Evolutionary conservation across 371 early-diverging fungal species (phyloP).

Genomic region (Parasitella parasitica): DNA sequence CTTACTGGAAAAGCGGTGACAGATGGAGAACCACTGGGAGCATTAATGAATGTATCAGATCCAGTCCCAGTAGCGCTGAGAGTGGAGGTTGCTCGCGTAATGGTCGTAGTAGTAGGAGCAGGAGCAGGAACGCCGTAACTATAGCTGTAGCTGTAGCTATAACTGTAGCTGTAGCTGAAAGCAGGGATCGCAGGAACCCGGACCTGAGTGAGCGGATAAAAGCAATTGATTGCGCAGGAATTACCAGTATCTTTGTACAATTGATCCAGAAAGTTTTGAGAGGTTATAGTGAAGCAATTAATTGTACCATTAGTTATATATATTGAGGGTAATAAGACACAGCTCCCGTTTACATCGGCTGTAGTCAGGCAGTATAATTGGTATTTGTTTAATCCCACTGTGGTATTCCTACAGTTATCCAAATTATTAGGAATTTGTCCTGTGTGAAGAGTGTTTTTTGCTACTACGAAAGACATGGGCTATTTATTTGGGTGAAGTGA

Average conservation of each 20-base stretch:
- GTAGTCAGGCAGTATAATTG: slow-evolving; percentile 2
- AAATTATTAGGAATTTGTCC: background rate
- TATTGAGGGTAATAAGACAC: background rate
- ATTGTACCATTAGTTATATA: background rate
- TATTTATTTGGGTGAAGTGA: background rate
- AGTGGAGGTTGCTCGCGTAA: background rate
- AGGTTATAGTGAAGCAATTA: slow-evolving; percentile 1
- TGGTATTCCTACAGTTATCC: background rate
- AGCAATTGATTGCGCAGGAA: slow-evolving; percentile 10
- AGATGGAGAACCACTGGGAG: background rate
- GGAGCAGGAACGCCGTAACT: background rate
- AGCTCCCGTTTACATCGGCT: background rate
- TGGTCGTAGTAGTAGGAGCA: background rate
- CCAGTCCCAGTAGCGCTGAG: background rate
- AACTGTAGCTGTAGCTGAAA: background rate
- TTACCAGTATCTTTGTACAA: slow-evolving; percentile 5
- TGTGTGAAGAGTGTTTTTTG: background rate
- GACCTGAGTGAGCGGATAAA: background rate
- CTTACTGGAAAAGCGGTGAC: background rate
- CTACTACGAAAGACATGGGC: background rate
- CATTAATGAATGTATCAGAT: background rate
- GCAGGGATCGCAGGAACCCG: background rate
- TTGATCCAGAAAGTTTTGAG: background rate
- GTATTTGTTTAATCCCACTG: slow-evolving; percentile 8
- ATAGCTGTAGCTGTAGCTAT: background rate